phyloP scores from a whole-genome alignment of 345 rosid species.

The Arabidopsis arenosa region DNA sequence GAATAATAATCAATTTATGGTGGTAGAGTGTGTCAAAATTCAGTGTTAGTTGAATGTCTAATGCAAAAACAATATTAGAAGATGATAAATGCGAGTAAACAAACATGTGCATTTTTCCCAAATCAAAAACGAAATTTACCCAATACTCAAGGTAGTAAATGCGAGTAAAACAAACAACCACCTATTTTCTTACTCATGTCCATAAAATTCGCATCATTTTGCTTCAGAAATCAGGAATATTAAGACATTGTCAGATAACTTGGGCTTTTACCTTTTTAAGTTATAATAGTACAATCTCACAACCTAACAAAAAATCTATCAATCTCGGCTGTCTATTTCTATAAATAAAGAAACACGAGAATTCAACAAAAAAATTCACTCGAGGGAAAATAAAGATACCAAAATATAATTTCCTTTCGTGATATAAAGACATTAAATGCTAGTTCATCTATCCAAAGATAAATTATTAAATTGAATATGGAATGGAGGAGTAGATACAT shows the following conservation, averaged over 20 bases:
- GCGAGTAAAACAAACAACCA: slow-evolving; percentile 11
- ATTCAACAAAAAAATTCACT: neutral
- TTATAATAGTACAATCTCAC: slow-evolving; percentile 6
- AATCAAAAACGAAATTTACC: neutral
- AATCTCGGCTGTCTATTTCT: neutral
- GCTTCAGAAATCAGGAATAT: slow-evolving; percentile 18
- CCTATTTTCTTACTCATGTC: neutral
- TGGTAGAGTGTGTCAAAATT: neutral
- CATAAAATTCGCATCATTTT: slow-evolving; percentile 4
- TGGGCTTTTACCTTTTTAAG: slow-evolving; percentile 1
- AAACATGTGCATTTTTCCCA: neutral
- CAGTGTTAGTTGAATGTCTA: neutral
- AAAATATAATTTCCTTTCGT: neutral
- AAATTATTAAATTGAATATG: slow-evolving; percentile 9
- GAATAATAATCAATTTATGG: neutral
- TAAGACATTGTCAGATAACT: slow-evolving; percentile 11
- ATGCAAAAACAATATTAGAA: too few relatives aligned
- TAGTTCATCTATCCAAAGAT: neutral
- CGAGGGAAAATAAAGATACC: neutral
- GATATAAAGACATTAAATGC: slow-evolving; percentile 2
- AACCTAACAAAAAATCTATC: slow-evolving; percentile 12
- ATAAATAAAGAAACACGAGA: neutral
- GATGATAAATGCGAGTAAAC: neutral
- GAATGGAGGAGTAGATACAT: slow-evolving; percentile 26
- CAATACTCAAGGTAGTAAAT: slow-evolving; percentile 16